Conservation (phyloP, 345 rosid species). For the Lepidium didymum region DNA sequence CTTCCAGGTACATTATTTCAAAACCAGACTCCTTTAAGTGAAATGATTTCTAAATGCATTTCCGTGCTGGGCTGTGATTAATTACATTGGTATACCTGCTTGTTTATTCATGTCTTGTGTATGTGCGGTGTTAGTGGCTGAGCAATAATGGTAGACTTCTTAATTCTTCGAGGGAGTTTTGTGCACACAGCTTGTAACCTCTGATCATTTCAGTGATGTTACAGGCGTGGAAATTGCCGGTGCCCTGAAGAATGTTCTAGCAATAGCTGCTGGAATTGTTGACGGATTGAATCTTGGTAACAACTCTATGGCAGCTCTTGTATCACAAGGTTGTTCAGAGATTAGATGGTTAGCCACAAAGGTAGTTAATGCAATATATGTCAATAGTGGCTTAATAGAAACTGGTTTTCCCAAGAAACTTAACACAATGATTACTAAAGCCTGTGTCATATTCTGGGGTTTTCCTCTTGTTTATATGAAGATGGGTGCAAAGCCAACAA, state of each 20-base stretch:
- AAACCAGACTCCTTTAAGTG: neutral
- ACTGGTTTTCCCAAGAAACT: neutral
- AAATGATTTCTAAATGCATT: neutral
- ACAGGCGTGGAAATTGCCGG: conserved; percentile 97
- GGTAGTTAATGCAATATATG: conserved; percentile 34
- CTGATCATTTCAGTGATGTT: conserved; percentile 90
- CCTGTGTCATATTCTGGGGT: neutral
- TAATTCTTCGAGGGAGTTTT: conserved; percentile 10
- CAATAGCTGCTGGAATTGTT: conserved; percentile 95
- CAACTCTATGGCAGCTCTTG: conserved; percentile 98
- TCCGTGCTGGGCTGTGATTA: neutral
- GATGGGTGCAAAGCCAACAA: conserved; percentile 95
- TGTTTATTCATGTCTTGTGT: neutral
- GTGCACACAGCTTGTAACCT: conserved; percentile 57
- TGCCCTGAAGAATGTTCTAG: conserved; percentile 88
- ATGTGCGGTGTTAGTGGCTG: neutral
- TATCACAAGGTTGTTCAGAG: conserved; percentile 92
- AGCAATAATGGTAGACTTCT: neutral
- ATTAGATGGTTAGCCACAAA: conserved; percentile 91
- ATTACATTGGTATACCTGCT: neutral
- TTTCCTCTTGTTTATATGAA: conserved; percentile 19
- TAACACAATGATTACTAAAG: neutral
- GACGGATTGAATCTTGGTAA: conserved; percentile 91
- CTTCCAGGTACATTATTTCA: conserved; percentile 58
- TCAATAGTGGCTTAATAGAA: neutral